Percentiles rank a stretch among this genome's conserved stretches.
Evolutionary conservation across 495 filamentous ascomycete genomes (phyloP).

Genomic region (Aspergillus coremiiformis): DNA sequence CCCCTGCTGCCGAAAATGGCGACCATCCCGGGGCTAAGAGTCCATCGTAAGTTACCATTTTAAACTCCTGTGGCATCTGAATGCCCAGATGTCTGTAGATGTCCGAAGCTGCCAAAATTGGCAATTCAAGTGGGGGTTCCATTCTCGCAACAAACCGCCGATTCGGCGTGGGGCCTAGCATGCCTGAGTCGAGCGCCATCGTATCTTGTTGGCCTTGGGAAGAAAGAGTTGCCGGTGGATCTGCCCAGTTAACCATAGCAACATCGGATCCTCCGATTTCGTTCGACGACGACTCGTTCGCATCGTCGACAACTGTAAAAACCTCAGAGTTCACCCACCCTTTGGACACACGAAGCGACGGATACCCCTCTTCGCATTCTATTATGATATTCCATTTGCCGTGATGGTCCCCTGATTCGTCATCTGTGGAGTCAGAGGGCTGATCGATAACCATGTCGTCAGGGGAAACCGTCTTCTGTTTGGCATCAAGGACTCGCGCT

Average conservation of each 20-base stretch:
- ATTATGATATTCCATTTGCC: conserved; percentile 34
- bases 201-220: conserved; percentile 33
- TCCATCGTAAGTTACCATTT: conserved; percentile 56
- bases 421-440: conserved; percentile 11
- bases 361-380: conserved; percentile 44
- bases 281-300: conserved; percentile 18
- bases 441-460: conserved; percentile 36
- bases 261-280: conserved; percentile 14
- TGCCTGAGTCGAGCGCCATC: conserved; percentile 40
- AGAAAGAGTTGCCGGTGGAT: conserved; percentile 44
- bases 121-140: conserved; percentile 74
- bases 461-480: conserved; percentile 24
- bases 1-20: conserved; percentile 16
- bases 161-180: conserved; percentile 51
- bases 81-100: conserved; percentile 60
- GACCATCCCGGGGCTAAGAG: conserved; percentile 52
- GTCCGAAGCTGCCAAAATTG: conserved; percentile 56
- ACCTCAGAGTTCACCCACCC: conserved; percentile 35
- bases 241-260: conserved; percentile 37
- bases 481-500: conserved; percentile 39
- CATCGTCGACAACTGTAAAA: conserved; percentile 19
- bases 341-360: conserved; percentile 41
- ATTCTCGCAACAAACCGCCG: conserved; percentile 77
- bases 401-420: conserved; percentile 17
- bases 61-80: conserved; percentile 45